Evolutionary conservation across 176 grass and related monocot species (phyloP), one percentile per base, ranked within the genome.

Genomic region (Eragrostis curvula): DNA sequence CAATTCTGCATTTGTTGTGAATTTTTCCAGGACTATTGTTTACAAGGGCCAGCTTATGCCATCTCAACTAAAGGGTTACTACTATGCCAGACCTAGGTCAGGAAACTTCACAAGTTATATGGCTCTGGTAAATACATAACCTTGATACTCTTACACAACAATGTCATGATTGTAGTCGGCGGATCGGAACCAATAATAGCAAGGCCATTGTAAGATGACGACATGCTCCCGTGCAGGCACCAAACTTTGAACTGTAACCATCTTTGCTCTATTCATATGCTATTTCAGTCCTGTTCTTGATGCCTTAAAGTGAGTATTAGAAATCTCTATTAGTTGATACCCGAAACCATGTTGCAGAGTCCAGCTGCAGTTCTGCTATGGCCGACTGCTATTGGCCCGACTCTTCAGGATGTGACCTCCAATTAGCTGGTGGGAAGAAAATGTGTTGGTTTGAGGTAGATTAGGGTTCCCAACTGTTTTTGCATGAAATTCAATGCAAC

Each of bases 1-100:
- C 21, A 52, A 50, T 48, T 8, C 72, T 94, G 44, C 60, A 39
- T 63, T 52, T 70, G 52, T 70, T 78, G 18, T 84, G n/a, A 84
- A 72, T 25, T 90, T n/a, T 89, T 66, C 51, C 62, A 99, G 93
- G 89, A 99, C 93, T 78, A 66, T 99, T 71, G 97, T 99, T 45
- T 99, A 94, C 81, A 99, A 99, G 67, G 97, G 97, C 42, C 97
- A 99, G 80, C 91, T 99, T 71, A 99, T 89, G 78, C 97, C 97
- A 3, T 71, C 20, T 53, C 97, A 99, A 83, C 79, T 99, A 63
- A 88, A 94, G 87, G 87, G 85, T 32, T 99, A 96, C 87, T 99
- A 94, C 87, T 96, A 94, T 79, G 97, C 89, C 89, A 43, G 91
- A 99, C 84, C 91, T 99, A 85, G 97, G 91, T 77, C 82, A 96